Base-by-base conservation (phyloP, 176 grass and related monocot genomes). In the Olyra latifolia region DNA sequence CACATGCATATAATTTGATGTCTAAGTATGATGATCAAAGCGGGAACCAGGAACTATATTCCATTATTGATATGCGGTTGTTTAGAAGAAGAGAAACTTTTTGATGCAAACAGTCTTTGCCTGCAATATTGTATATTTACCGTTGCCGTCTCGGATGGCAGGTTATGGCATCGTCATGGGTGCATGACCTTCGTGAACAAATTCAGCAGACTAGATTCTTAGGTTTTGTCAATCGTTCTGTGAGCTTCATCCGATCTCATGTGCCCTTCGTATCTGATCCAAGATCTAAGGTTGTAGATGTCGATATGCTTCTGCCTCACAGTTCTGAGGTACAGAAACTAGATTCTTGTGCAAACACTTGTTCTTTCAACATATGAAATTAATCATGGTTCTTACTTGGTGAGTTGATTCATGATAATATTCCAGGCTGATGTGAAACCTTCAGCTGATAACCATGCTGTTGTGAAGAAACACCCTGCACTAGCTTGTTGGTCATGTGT, bases 141-240 rank as follows among this genome's bases (percentile, higher is more conserved):
- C 13, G 0, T 55, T 74, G 43, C 4, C 6, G 24, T 78, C 46
- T 62, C 62, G 67, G 44, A 74, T 86, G 54, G 41, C 84, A 97
- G 93, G 93, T 97, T 52, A 81, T 84, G 75, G 66, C 70, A 68
- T 97, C 93, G 66, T 87, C 85, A 62, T 97, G 93, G 93, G 77
- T 88, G 72, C 88, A 69, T 62, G 93, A 97, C 82, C 87, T 97
- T 69, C 88, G 85, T 35, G 86, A 76, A 73, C 90, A 92, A 44
- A 97, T 97, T 71, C 83, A 97, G 42, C 78, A 80, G 61, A 97
- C 90, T 41, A 92, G 88, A 86, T 97, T 97, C 71, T 88, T 97
- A 47, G 91, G 91, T 68, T 84, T 88, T 16, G 79, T 91, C 16
- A 93, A 93, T 62, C 85, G 90, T 72, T 97, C 90, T 0, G 93